phyloP scores from a whole-genome alignment of 1,284 basidiomycete species.

The Mycosarcoma maydis region DNA sequence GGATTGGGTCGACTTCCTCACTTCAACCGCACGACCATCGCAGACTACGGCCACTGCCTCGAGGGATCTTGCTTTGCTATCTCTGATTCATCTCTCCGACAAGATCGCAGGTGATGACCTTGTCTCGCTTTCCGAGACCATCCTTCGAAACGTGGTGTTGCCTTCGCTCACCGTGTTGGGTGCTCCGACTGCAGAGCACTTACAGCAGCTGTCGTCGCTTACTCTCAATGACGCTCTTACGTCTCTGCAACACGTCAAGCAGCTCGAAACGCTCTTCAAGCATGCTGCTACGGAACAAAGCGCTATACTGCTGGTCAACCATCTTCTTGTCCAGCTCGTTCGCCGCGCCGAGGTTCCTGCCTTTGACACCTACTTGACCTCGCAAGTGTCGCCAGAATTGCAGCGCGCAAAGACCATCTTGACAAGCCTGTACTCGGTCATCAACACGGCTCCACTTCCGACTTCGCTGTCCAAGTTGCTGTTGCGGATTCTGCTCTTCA shows the following conservation, averaged over 20 bases:
- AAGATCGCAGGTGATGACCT: constrained; percentile 12
- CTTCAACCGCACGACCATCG: constrained; percentile 2
- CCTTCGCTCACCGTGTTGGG: constrained; percentile 12
- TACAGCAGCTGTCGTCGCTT: constrained; percentile 9
- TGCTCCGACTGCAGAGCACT: constrained; percentile 14
- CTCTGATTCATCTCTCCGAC: constrained; percentile 23
- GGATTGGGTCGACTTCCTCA: constrained; percentile 28
- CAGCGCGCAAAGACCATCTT: constrained; percentile 22
- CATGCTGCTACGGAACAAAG: constrained; percentile 29
- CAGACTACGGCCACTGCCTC: constrained; percentile 8
- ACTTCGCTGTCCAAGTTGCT: constrained; percentile 28
- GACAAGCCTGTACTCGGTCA: constrained; percentile 29
- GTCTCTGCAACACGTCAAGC: constrained; percentile 18
- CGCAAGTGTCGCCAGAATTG: constrained; percentile 22
- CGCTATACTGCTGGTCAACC: constrained; percentile 13
- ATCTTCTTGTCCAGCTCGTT: constrained; percentile 35
- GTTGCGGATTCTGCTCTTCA: constrained; percentile 72
- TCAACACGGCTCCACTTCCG: constrained; percentile 29
- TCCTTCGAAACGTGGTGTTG: constrained; percentile 13
- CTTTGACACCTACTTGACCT: constrained; percentile 31
- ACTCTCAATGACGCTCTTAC: constrained; percentile 19
- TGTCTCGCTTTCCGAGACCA: constrained; percentile 14
- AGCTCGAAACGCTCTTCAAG: constrained; percentile 15
- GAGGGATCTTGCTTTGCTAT: constrained; percentile 32
- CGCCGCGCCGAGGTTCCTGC: constrained; percentile 20